Evolutionary conservation across 352 stramenopile species (phyloP).

Genomic region (Phytophthora sansomeana): DNA sequence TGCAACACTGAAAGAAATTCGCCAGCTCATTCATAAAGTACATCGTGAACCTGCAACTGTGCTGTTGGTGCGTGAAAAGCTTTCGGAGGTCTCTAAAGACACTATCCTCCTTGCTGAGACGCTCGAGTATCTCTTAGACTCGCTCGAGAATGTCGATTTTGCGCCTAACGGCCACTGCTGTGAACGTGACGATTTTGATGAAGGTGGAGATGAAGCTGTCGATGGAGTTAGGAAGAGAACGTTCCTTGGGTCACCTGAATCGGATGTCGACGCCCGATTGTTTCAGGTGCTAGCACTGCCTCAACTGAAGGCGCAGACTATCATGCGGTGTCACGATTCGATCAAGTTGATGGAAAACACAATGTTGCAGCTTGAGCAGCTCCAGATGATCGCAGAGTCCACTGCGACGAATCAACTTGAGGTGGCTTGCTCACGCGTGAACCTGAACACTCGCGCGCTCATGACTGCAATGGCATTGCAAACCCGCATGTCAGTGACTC

Average conservation of each 20-base stretch:
- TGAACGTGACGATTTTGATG: slow-evolving; percentile 20
- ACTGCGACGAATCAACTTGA: slow-evolving; percentile 93
- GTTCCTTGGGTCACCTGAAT: slow-evolving; percentile 25
- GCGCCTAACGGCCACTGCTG: slow-evolving; percentile 19
- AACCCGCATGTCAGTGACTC: slow-evolving; percentile 64
- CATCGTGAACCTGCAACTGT: slow-evolving; percentile 88
- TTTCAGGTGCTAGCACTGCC: slow-evolving; percentile 94
- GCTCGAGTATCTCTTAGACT: slow-evolving; percentile 96
- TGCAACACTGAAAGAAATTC: slow-evolving; percentile 96
- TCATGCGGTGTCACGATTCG: slow-evolving; percentile 94
- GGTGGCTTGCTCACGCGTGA: slow-evolving; percentile 86
- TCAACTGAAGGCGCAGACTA: slow-evolving; percentile 88
- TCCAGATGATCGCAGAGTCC: slow-evolving; percentile 94
- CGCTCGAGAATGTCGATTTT: slow-evolving; percentile 90
- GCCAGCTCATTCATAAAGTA: slow-evolving; percentile 89
- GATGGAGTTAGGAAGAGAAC: slow-evolving; percentile 20
- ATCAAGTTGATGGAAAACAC: slow-evolving; percentile 96
- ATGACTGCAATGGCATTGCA: slow-evolving; percentile 84
- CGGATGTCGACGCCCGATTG: slow-evolving; percentile 66
- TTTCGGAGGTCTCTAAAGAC: slow-evolving; percentile 93
- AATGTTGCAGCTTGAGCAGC: slow-evolving; percentile 93
- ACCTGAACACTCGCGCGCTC: slow-evolving; percentile 90
- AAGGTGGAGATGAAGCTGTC: slow-evolving; percentile 60
- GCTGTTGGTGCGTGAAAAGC: slow-evolving; percentile 89
- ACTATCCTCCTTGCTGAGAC: slow-evolving; percentile 97